These are phyloP conservation scores for Sphaerulina musiva DNA, from an alignment of 2,329 filamentous ascomycete genomes.

Conservation along the genomic window DNA sequence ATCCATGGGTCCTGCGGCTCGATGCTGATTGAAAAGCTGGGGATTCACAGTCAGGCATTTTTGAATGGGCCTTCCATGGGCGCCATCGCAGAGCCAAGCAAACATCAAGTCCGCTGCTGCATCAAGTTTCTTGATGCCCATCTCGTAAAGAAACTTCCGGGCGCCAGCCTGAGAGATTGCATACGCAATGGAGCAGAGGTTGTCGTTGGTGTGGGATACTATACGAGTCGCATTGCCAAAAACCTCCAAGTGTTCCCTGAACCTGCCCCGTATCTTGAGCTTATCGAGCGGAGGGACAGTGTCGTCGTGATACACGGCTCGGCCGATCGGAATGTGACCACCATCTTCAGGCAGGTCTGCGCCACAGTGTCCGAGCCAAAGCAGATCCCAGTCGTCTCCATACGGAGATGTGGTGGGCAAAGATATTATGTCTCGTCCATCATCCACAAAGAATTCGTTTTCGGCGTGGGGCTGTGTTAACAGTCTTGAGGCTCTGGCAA, in stretches of 20 bases:
- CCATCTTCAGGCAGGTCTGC: conserved; percentile 26
- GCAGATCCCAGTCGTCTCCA: conserved; percentile 34
- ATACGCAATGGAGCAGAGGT: conserved; percentile 41
- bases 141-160: conserved; percentile 38
- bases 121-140: conserved; percentile 38
- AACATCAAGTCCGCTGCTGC: conserved; percentile 33
- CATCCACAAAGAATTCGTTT: conserved; percentile 7
- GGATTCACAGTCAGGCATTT: conserved; percentile 40
- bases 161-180: conserved; percentile 42
- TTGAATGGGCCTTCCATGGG: conserved; percentile 27
- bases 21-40: conserved; percentile 42
- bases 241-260: conserved; percentile 17
- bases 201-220: conserved; percentile 37
- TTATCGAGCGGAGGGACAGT: conserved; percentile 22
- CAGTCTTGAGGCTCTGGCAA: conserved; percentile 36
- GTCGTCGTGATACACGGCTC: conserved; percentile 22
- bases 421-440: conserved; percentile 3
- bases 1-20: conserved; percentile 34
- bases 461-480: conserved; percentile 27
- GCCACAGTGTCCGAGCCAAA: conserved; percentile 41
- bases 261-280: conserved; percentile 12
- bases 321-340: conserved; percentile 17
- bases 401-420: conserved; percentile 22
- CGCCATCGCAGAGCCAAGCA: conserved; percentile 24
- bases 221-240: conserved; percentile 37